phyloP scores from a whole-genome alignment of 371 early-diverging fungal species.

The Lichtheimia hyalospora region DNA sequence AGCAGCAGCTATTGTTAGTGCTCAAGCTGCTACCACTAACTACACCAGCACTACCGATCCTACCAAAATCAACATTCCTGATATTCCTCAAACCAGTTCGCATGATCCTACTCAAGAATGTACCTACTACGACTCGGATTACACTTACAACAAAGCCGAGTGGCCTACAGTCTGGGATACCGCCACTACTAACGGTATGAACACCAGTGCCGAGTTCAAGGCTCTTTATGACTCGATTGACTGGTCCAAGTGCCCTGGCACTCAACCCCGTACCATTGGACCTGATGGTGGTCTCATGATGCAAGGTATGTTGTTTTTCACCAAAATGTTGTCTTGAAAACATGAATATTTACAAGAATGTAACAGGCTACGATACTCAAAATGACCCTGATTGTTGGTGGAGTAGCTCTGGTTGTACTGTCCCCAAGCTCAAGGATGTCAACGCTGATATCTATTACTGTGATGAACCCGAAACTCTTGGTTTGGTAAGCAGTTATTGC shows the following conservation, averaged over 20 bases:
- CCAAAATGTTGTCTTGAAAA: no score
- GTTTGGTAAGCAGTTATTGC: conserved; percentile 18
- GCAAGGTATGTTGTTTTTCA: neutral
- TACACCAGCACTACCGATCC: conserved; percentile 24
- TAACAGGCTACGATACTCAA: conserved; percentile 17
- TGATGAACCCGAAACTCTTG: conserved; percentile 47
- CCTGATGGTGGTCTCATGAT: conserved; percentile 24
- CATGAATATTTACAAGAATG: no score
- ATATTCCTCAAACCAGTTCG: conserved; percentile 40
- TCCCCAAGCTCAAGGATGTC: conserved; percentile 34
- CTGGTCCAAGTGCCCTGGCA: conserved; percentile 44
- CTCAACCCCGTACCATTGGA: conserved; percentile 19
- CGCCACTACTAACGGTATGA: conserved; percentile 34
- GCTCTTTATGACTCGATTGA: conserved; percentile 33
- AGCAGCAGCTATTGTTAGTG: conserved; percentile 13
- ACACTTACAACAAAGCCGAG: conserved; percentile 11
- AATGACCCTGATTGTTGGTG: conserved; percentile 53
- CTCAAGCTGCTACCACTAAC: conserved; percentile 24
- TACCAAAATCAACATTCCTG: conserved; percentile 33
- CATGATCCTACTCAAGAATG: conserved; percentile 21
- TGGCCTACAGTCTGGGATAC: conserved; percentile 32
- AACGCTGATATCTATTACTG: conserved; percentile 39
- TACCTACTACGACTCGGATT: conserved; percentile 15
- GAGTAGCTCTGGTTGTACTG: conserved; percentile 36
- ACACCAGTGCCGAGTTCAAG: conserved; percentile 28